Percentiles rank a stretch among this genome's conserved stretches.
Evolutionary conservation across 805 yeast species (phyloP).

Genomic region (Dipodascopsis tothii): DNA sequence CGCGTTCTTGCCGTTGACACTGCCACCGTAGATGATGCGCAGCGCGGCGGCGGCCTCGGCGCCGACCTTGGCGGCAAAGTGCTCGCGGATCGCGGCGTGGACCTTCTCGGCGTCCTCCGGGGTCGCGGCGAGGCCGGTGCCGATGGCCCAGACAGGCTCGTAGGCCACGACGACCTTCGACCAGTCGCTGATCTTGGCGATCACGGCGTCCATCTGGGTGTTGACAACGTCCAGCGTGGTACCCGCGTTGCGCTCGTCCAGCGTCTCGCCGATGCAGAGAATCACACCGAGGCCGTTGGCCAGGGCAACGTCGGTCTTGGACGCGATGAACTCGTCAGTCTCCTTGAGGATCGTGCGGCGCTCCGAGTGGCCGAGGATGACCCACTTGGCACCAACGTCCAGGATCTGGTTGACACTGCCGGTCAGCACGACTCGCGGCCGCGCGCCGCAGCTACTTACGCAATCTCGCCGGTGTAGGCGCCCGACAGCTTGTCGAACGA

Average conservation of each 20-base stretch:
- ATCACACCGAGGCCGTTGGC: conserved; percentile 85
- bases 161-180: conserved; percentile 86
- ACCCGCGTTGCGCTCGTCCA: conserved; percentile 88
- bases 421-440: background rate
- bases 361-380: conserved; percentile 95
- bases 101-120: conserved; percentile 96
- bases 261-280: conserved; percentile 92
- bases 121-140: conserved; percentile 98
- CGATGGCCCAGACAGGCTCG: conserved; percentile 99
- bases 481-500: conserved; percentile 81
- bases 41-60: conserved; percentile 63
- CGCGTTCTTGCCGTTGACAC: conserved; percentile 93
- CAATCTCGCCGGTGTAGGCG: conserved; percentile 96
- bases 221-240: conserved; percentile 78
- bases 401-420: conserved; percentile 61
- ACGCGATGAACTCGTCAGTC: conserved; percentile 74
- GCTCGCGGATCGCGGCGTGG: conserved; percentile 80
- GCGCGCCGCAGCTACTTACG: conserved; percentile 29
- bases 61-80: conserved; percentile 71
- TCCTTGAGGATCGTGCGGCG: conserved; percentile 92
- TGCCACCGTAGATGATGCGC: conserved; percentile 97
- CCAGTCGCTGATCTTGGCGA: conserved; percentile 81
- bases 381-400: conserved; percentile 92
- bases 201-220: conserved; percentile 84
- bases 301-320: conserved; percentile 88